Evolutionary conservation across 2,329 filamentous ascomycete species (phyloP).

Genomic region (Aspergillus sp.): DNA sequence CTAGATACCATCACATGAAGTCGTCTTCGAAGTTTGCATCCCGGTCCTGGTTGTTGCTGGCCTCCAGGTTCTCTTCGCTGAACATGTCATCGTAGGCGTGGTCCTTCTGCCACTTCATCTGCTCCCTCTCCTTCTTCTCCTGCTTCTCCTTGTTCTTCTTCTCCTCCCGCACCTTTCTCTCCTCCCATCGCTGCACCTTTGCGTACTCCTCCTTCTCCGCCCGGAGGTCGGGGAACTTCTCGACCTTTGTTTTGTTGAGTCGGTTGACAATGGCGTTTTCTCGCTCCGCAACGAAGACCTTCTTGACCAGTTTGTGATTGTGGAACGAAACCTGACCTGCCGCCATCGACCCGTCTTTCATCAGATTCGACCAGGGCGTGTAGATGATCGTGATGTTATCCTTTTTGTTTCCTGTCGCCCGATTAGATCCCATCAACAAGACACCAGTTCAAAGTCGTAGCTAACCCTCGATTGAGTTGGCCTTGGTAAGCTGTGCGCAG

Average conservation of each 20-base stretch:
- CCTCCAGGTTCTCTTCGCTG: slow-evolving; percentile 74
- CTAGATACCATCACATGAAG: slow-evolving; percentile 72
- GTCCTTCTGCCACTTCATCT: slow-evolving; percentile 93
- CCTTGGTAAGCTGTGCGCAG: slow-evolving; percentile 96
- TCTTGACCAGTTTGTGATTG: slow-evolving; percentile 78
- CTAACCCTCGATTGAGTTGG: slow-evolving; percentile 93
- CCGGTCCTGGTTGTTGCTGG: slow-evolving; percentile 81
- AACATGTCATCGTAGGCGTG: slow-evolving; percentile 96
- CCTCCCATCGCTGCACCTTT: slow-evolving; percentile 69
- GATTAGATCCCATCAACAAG: slow-evolving; percentile 16
- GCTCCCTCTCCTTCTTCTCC: slow-evolving; percentile 70
- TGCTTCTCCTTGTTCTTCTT: slow-evolving; percentile 41
- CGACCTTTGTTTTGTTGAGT: slow-evolving; percentile 94
- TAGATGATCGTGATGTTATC: slow-evolving; percentile 97
- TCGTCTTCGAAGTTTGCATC: slow-evolving; percentile 76
- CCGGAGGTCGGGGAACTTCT: slow-evolving; percentile 80
- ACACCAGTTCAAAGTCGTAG: background rate
- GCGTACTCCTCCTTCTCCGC: slow-evolving; percentile 78
- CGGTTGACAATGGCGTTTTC: slow-evolving; percentile 93
- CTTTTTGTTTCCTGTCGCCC: slow-evolving; percentile 81
- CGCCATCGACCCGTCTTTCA: slow-evolving; percentile 95
- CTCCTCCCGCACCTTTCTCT: slow-evolving; percentile 49
- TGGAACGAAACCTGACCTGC: slow-evolving; percentile 94
- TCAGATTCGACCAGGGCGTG: slow-evolving; percentile 94
- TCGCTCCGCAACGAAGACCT: slow-evolving; percentile 73